These are phyloP conservation scores for Chlorencoelia australis DNA, from an alignment of 2,329 filamentous ascomycete genomes.

Conservation along the genomic window DNA sequence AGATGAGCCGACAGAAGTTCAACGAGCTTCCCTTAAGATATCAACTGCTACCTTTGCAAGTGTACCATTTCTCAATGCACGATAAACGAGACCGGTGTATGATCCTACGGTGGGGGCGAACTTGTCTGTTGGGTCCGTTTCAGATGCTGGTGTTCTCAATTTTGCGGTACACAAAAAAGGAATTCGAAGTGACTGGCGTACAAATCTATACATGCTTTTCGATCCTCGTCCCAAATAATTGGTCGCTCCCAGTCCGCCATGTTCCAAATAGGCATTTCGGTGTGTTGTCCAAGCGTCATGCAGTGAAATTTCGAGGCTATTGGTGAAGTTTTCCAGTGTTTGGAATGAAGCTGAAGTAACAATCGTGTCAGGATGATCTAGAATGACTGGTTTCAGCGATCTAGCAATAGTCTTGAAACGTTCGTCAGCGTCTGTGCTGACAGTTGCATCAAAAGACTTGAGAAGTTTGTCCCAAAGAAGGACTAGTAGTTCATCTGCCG, in stretches of 20 bases:
- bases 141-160: not conserved
- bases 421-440: not conserved
- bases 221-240: slow-evolving; percentile 10
- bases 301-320: slow-evolving; percentile 3
- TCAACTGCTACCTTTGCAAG: not conserved
- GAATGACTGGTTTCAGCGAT: slow-evolving; percentile 2
- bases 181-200: slow-evolving; percentile 3
- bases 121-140: not conserved
- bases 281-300: slow-evolving; percentile 1
- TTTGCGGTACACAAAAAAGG: slow-evolving; percentile 4
- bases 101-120: slow-evolving; percentile 1
- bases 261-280: slow-evolving; percentile 5
- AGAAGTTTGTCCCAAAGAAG: not conserved
- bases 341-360: no score
- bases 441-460: not conserved
- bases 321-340: slow-evolving; percentile 2
- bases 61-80: not conserved
- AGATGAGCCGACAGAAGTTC: no score
- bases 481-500: no score
- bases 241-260: slow-evolving; percentile 9
- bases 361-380: slow-evolving; percentile 1
- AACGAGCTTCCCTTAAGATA: not conserved
- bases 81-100: slow-evolving; percentile 1
- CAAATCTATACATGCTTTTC: slow-evolving; percentile 11
- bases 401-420: not conserved